Evolutionary conservation across 1,284 basidiomycete species (phyloP), one percentile per base, ranked within the genome.

Genomic region (Grifola frondosa): DNA sequence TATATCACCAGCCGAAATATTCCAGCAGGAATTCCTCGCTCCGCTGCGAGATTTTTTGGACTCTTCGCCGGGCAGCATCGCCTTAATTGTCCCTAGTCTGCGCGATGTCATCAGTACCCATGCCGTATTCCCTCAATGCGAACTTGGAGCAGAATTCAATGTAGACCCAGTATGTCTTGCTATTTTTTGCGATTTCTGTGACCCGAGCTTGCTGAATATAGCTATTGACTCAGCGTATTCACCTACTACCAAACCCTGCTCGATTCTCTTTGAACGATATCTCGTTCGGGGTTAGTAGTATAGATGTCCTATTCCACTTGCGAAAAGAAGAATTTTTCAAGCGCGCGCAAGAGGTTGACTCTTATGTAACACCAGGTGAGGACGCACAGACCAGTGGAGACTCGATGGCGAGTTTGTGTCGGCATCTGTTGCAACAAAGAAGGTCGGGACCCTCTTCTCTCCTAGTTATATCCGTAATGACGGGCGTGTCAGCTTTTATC

Each of bases 231-330:
- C 52, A 94, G 88, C 76, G 84, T 48, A 81, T 96, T 35, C 80
- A 77, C 43, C 66, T 89, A 19, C 71, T 98, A 9, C 90, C 96
- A 2, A 98, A 98, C 58, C 97, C 97, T 0, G 78, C 82, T 17
- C 75, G 78, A 4, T 94, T 98, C 65, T 78, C 80, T 21, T 69
- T 99, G 51, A 96, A 97, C 62, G 91, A 86, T 39, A 67, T 97
- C 22, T 73, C 80, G 1, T 87, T 99, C 52, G 89, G 78, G 0
- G 74, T 80, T 5, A 87, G 80, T 13, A 92, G 89, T 42, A 81
- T 91, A 6, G 97, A 99, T 62, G 78, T 86, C 0, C 69, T 99
- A 19, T 94, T 94, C 65, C 93, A 97, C 61, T 70, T 99, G 2
- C 80, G 86, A 40, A 85, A 83, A 48, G 89, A 97, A 56, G 91